Evolutionary conservation across 1,284 basidiomycete genomes (phyloP), one percentile per base, ranked within the genome.

Genomic region (Ustilago esculenta): DNA sequence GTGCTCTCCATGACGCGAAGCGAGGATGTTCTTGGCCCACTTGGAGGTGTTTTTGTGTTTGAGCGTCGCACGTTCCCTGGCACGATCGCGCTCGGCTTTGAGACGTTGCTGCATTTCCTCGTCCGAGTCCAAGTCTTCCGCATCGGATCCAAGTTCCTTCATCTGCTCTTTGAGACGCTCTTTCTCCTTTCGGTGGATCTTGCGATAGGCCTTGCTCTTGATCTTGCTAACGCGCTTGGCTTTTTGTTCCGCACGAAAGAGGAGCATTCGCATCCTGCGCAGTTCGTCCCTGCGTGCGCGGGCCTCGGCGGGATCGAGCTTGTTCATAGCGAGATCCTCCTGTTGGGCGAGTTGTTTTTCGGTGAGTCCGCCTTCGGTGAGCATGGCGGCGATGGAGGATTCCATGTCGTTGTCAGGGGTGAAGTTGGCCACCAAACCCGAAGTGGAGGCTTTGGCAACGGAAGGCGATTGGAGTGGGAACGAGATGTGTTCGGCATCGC

Each of bases 151-250:
- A 6, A 70, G 49, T 25, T 72, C 53, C 12, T 55, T 87, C 12
- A 88, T 83, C 82, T 84, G 85, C 69, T 78, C 84, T 84, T 70
- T 86, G 39, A 74, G 33, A 34, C 72, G 32, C 77, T 87, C 89
- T 70, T 85, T 87, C 82, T 89, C 89, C 82, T 91, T 92, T 81
- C 92, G 87, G 76, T 89, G 89, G 43, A 98, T 86, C 73, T 91
- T 90, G 33, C 94, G 86, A 81, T 92, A 98, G 4, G 92, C 88
- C 83, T 95, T 97, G 82, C 89, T 91, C 86, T 98, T 98, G 84
- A 98, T 98, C 84, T 96, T 98, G 34, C 90, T 88, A 9, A 96
- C 86, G 11, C 94, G 88, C 78, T 91, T 92, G 10, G 93, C 92
- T 81, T 95, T 95, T 33, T 88, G 85, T 77, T 98, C 94, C 0